phyloP scores from a whole-genome alignment of 2,329 filamentous ascomycete genomes.

The Talaromyces sp. region DNA sequence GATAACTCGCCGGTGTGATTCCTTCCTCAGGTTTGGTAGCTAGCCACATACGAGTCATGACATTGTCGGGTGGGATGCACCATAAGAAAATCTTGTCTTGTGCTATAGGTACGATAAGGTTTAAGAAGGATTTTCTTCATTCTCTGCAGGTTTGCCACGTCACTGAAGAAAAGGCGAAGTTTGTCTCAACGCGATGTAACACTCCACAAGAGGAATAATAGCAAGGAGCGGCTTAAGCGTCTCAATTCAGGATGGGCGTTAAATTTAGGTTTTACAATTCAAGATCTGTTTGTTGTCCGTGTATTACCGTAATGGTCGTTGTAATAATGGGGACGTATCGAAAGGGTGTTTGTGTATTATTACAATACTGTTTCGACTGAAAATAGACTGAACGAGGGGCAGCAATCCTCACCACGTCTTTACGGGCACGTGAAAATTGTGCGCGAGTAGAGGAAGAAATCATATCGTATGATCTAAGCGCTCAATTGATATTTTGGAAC shows the following conservation, averaged over 20 bases:
- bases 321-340: not conserved
- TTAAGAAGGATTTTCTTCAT: not conserved
- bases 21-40: not conserved
- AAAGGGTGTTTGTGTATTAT: not conserved
- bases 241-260: not conserved
- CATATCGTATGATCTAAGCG: not conserved
- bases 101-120: not conserved
- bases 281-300: not conserved
- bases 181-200: conserved; percentile 6
- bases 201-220: not conserved
- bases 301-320: not conserved
- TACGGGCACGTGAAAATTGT: not conserved
- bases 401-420: not conserved
- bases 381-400: not conserved
- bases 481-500: not conserved
- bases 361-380: not conserved
- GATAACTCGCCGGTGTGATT: not conserved
- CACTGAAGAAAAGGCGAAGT: not conserved
- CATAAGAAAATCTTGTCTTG: not conserved
- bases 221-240: not conserved
- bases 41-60: not conserved
- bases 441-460: not conserved
- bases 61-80: not conserved
- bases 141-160: conserved; percentile 1
- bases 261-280: conserved; percentile 6